Evolutionary conservation across 805 yeast genomes (phyloP).

Genomic region (Cyberlindnera euphorbiiphila): DNA sequence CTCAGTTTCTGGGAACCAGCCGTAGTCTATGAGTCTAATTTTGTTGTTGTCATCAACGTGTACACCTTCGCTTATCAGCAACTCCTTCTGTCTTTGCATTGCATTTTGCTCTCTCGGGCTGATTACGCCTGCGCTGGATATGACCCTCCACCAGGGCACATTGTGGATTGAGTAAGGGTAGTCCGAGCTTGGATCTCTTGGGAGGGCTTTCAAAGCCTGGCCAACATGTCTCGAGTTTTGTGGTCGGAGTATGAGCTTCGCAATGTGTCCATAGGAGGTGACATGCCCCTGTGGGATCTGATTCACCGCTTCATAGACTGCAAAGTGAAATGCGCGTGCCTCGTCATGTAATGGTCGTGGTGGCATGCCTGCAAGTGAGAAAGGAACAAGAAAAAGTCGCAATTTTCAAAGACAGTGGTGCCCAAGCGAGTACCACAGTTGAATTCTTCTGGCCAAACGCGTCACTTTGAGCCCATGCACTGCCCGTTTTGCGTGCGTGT

Average conservation of each 20-base stretch:
- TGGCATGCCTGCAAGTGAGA: too few species aligned
- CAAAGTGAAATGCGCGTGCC: slow-evolving; percentile 52
- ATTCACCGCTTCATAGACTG: slow-evolving; percentile 52
- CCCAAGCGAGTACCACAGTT: not conserved
- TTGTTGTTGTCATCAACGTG: slow-evolving; percentile 29
- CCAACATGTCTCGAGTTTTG: slow-evolving; percentile 75
- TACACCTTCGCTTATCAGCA: slow-evolving; percentile 46
- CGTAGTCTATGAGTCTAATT: slow-evolving; percentile 44
- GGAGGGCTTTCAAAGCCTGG: slow-evolving; percentile 54
- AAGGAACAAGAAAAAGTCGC: too few species aligned
- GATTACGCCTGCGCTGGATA: slow-evolving; percentile 59
- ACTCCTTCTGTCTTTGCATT: slow-evolving; percentile 43
- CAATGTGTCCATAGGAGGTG: slow-evolving; percentile 75
- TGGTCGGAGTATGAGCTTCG: slow-evolving; percentile 58
- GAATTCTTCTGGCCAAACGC: not conserved
- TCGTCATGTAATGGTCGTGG: slow-evolving; percentile 34
- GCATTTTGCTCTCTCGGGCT: slow-evolving; percentile 46
- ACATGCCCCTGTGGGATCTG: slow-evolving; percentile 61
- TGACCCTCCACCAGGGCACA: slow-evolving; percentile 69
- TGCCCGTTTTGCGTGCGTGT: not conserved
- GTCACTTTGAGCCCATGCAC: slow-evolving; percentile 4
- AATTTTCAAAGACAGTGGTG: not conserved
- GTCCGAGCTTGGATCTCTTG: slow-evolving; percentile 11
- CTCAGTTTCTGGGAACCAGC: slow-evolving; percentile 63
- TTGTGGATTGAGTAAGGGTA: slow-evolving; percentile 15